phyloP scores from a whole-genome alignment of 495 filamentous ascomycete species.

The Neurospora cerealis region DNA sequence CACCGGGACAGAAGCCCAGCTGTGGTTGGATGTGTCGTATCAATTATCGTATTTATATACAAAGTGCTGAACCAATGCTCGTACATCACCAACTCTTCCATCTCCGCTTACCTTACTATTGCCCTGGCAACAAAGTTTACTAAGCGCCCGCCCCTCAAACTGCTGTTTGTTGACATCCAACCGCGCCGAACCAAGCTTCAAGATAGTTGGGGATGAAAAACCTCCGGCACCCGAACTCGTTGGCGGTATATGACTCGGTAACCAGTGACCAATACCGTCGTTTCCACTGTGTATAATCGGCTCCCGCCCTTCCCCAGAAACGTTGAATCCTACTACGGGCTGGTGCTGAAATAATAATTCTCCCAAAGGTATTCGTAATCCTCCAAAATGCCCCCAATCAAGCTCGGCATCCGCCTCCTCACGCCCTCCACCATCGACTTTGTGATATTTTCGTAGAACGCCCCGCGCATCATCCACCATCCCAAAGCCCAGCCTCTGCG shows the following conservation, averaged over 20 bases:
- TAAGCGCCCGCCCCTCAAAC: not conserved
- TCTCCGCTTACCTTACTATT: not conserved
- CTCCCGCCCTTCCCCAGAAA: not conserved
- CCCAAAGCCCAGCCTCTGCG: conserved; percentile 80
- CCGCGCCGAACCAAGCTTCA: not conserved
- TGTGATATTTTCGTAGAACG: conserved; percentile 90
- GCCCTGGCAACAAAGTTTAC: not conserved
- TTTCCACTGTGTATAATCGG: not conserved
- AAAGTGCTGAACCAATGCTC: not conserved
- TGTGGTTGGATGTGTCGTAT: not conserved
- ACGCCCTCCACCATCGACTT: conserved; percentile 67
- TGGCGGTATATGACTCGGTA: not conserved
- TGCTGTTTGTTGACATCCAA: not conserved
- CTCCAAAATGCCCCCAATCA: conserved; percentile 74
- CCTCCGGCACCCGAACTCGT: not conserved
- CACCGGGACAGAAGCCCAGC: not conserved
- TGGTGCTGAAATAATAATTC: conserved; percentile 78
- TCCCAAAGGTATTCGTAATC: conserved; percentile 98
- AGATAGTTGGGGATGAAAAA: not conserved
- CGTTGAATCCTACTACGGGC: conserved; percentile 16
- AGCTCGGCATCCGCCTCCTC: conserved; percentile 61
- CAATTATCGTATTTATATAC: not conserved
- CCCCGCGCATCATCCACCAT: conserved; percentile 93
- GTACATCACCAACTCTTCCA: not conserved
- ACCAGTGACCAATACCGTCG: not conserved